Conservation (phyloP, 2,329 filamentous ascomycete species). For the Allantophomopsis lycopodina region DNA sequence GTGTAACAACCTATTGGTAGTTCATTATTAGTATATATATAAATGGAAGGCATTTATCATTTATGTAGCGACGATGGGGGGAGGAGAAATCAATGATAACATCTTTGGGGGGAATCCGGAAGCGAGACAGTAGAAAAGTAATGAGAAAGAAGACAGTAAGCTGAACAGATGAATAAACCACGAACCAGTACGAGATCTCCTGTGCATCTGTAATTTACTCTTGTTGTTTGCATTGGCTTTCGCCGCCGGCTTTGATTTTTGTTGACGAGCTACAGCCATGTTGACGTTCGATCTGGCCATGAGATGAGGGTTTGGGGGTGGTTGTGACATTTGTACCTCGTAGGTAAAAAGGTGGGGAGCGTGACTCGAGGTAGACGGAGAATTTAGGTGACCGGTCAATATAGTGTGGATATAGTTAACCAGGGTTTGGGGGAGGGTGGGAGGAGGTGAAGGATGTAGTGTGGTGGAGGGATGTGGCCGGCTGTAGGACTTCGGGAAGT, state of each 20-base stretch:
- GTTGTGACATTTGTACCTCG: conserved; percentile 43
- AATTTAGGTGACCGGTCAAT: conserved; percentile 8
- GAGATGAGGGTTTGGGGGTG: conserved; percentile 42
- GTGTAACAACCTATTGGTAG: conserved; percentile 45
- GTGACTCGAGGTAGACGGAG: conserved; percentile 10
- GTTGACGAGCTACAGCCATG: conserved; percentile 44
- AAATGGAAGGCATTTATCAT: conserved; percentile 12
- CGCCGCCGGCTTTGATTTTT: conserved; percentile 43
- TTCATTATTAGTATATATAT: conserved; percentile 9
- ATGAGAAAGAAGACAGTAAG: no score
- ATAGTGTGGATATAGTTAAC: conserved; percentile 9
- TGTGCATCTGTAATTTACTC: conserved; percentile 75
- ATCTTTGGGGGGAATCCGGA: background rate
- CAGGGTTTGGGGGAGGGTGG: conserved; percentile 12
- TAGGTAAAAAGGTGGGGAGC: conserved; percentile 14
- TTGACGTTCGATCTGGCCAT: conserved; percentile 19
- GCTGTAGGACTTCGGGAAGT: no score
- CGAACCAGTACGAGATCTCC: conserved; percentile 87
- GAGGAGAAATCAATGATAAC: no score
- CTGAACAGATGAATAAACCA: conserved; percentile 13
- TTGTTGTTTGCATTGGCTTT: conserved; percentile 45
- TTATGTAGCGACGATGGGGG: conserved; percentile 5
- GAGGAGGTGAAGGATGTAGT: conserved; percentile 11
- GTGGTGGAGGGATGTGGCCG: no score
- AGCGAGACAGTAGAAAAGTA: no score